These are phyloP conservation scores for Leptomonas pyrrhocoris DNA, from an alignment of 208 protist species.

Conservation along the genomic window DNA sequence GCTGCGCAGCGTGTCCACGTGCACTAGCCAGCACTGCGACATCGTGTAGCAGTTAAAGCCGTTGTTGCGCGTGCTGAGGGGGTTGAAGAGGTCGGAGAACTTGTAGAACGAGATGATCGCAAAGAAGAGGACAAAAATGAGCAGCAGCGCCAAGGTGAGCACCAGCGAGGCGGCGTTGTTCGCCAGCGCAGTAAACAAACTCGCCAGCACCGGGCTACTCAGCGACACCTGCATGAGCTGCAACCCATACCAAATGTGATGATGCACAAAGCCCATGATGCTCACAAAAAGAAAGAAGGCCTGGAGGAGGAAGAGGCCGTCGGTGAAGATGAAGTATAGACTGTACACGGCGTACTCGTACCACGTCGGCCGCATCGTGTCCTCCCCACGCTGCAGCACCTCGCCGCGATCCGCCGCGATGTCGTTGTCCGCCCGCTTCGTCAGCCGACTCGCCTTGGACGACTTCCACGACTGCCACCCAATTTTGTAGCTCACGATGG, in stretches of 20 bases:
- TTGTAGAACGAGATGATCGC: constrained; percentile 66
- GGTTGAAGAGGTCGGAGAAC: constrained; percentile 61
- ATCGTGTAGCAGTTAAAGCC: constrained; percentile 81
- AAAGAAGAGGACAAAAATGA: constrained; percentile 65
- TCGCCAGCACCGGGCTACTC: constrained; percentile 47
- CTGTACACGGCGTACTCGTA: constrained; percentile 21
- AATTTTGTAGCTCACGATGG: constrained; percentile 42
- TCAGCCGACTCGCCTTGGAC: constrained; percentile 29
- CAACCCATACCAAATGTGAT: constrained; percentile 64
- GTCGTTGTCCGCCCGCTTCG: constrained; percentile 31
- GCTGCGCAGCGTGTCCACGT: constrained; percentile 74
- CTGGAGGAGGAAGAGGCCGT: constrained; percentile 38
- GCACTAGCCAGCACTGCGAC: constrained; percentile 77
- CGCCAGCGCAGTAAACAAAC: constrained; percentile 52
- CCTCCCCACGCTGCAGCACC: constrained; percentile 25
- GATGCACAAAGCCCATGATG: constrained; percentile 58
- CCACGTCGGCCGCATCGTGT: constrained; percentile 20
- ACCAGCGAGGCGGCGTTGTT: constrained; percentile 49
- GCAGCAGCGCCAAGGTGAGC: constrained; percentile 58
- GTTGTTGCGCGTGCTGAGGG: constrained; percentile 39
- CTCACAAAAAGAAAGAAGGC: constrained; percentile 50
- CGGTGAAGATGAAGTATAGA: constrained; percentile 33
- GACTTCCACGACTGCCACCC: constrained; percentile 46
- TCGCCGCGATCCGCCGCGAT: constrained; percentile 38
- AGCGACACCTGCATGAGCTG: constrained; percentile 67